Evolutionary conservation across 2,329 filamentous ascomycete genomes (phyloP).

Genomic region (Bipolaris cookei): DNA sequence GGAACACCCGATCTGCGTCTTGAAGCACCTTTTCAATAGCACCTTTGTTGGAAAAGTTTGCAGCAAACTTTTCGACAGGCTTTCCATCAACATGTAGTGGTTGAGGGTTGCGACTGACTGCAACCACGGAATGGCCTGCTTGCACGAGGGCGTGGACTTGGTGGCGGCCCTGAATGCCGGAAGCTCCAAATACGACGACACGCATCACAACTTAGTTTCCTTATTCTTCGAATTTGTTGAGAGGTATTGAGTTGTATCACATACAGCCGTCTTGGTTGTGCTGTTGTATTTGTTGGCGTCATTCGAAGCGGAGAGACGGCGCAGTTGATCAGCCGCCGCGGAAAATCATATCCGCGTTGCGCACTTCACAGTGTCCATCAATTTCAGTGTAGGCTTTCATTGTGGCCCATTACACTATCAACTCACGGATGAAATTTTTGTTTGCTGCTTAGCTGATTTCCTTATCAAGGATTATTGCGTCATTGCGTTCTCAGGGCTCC

Average conservation of each 20-base stretch:
- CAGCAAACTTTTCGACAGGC: constrained; percentile 24
- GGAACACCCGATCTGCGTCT: constrained; percentile 30
- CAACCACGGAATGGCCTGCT: constrained; percentile 36
- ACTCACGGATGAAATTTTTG: background rate
- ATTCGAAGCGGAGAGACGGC: background rate
- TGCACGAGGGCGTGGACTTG: constrained; percentile 35
- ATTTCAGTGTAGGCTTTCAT: background rate
- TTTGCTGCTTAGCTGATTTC: background rate
- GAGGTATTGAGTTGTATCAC: background rate
- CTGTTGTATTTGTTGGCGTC: background rate
- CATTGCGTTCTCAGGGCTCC: background rate
- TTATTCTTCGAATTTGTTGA: background rate
- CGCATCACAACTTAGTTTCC: constrained; percentile 23
- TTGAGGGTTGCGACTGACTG: constrained; percentile 34
- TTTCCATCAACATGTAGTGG: constrained; percentile 22
- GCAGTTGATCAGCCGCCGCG: constrained; percentile 1
- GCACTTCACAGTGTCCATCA: background rate
- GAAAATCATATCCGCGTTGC: constrained; percentile 1
- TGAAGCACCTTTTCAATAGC: constrained; percentile 25
- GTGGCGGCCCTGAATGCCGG: constrained; percentile 39
- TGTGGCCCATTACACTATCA: background rate
- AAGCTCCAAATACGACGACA: constrained; percentile 39
- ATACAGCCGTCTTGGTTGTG: background rate
- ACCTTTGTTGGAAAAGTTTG: constrained; percentile 29
- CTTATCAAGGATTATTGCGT: background rate